Evolutionary conservation across 2,329 filamentous ascomycete species (phyloP), one percentile per base, ranked within the genome.

Genomic region (Eutypella sp.): DNA sequence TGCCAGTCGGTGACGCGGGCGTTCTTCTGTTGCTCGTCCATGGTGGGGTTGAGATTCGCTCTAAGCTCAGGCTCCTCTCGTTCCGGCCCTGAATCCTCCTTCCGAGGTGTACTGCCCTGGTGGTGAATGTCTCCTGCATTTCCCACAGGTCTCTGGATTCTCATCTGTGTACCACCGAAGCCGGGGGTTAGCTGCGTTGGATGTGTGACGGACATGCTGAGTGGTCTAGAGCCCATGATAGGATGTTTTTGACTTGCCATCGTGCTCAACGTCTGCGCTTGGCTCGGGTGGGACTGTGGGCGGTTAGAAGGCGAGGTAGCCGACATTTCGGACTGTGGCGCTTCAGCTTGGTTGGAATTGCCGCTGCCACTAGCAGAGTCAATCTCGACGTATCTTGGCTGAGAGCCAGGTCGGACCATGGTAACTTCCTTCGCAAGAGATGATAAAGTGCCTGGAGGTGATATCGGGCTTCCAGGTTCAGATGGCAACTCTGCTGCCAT

Each of bases 341-440:
- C 8, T 36, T 18, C 40, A 38, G 38, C 41, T 7, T 37, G 18
- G 11, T 10, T 20, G 16, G 36, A 23, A 15, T 5, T 16, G 10
- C 31, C 36, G 11, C 20, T n/a, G 18, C 13, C 46, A 11, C 48
- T 52, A 15, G 38, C 22, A 3, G 57, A 55, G 31, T 58, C 54
- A 27, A 59, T 48, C 41, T 59, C 57, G 37, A 47, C 44, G 40
- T 42, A 52, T 6, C 41, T 19, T 13, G 49, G 49, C 5, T 8
- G 47, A 8, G 49, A 47, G 29, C 48, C 49, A 4, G 41, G 47
- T 29, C 36, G 36, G 19, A 39, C 36, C 36, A 39, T 39, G 9
- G 36, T 39, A 7, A 39, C 15, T 20, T 39, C 36, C 3, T 22
- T 39, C 36, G 36, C 36, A 39, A 39, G 19, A 16, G 36, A 19